Base-by-base conservation (phyloP, 495 filamentous ascomycete species). In the Sordaria brevicollis region DNA sequence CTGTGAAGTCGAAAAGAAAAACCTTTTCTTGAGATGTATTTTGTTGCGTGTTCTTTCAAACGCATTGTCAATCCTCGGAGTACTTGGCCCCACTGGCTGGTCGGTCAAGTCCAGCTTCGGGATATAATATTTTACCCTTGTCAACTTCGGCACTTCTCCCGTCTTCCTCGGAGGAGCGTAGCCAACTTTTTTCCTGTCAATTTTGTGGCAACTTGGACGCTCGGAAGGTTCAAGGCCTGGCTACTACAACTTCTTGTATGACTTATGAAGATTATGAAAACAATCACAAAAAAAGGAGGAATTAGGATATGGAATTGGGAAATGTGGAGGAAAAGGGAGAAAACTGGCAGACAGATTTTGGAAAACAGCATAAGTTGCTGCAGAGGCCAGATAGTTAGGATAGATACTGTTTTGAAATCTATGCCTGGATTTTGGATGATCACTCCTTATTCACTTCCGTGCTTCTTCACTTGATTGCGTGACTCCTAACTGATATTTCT, bases 71-170 rank as follows among this genome's bases (percentile, higher is more conserved):
- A 62, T 21, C 49, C 49, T 62, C 49, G 25, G 25, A 62, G 49
- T 62, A 31, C 49, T 62, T 62, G 49, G 49, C 25, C 49, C 49
- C 49, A 62, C 49, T 62, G 49, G 49, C 33, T 57, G 49, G 49
- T 31, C 21, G 25, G 15, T 41, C 49, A 62, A 1, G 70, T 71
- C 70, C 39, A 69, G 70, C 70, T 71, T 57, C 62, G 70, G 25
- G 67, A 57, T 29, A 69, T 15, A 65, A 54, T 36, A 35, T 66
- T 35, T 35, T 34, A 65, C 29, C 36, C 25, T 70, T 41, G 43
- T 62, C 49, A 62, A 62, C 33, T 25, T 13, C 5, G 41, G 31
- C 29, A 41, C 43, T 36, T 31, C 25, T 15, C 17, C 68, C 4
- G 7, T 35, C 13, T 49, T 1, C 35, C 35, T 57, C 15, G 36